Percentiles rank a stretch among this genome's conserved stretches.
These are phyloP conservation scores for Solioccasus polychromus DNA, from an alignment of 768 basidiomycete species.

Conservation along the genomic window DNA sequence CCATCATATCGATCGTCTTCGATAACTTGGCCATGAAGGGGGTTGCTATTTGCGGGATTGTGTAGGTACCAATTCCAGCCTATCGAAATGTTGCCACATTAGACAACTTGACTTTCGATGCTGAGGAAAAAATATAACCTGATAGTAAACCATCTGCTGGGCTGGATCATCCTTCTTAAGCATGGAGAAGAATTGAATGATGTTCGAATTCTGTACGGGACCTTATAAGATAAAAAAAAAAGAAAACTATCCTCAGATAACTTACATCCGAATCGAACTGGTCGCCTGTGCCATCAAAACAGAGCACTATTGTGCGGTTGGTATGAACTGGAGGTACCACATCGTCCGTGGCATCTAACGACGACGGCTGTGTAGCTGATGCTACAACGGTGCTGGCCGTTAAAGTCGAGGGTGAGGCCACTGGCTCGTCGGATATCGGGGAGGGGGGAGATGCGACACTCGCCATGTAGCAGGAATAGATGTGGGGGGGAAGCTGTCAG, in stretches of 20 bases:
- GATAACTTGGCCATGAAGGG: constrained; percentile 52
- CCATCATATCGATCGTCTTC: constrained; percentile 57
- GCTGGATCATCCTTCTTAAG: constrained; percentile 61
- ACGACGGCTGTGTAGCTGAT: too few species aligned
- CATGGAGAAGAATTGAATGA: constrained; percentile 67
- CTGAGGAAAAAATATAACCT: constrained; percentile 38
- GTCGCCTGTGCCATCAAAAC: constrained; percentile 63
- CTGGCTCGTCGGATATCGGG: constrained; percentile 3
- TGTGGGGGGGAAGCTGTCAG: too few species aligned
- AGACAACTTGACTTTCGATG: constrained; percentile 1
- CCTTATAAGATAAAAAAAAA: not conserved
- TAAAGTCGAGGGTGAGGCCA: constrained; percentile 11
- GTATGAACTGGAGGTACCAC: constrained; percentile 42
- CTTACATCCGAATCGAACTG: constrained; percentile 66
- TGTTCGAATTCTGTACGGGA: constrained; percentile 60
- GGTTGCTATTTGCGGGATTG: constrained; percentile 59
- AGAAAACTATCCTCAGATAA: not conserved
- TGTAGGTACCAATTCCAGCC: constrained; percentile 75
- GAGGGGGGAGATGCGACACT: not conserved
- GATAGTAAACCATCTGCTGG: constrained; percentile 73
- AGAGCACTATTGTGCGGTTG: constrained; percentile 61
- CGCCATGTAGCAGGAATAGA: constrained; percentile 10
- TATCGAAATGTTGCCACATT: constrained; percentile 22
- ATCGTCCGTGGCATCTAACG: constrained; percentile 26
- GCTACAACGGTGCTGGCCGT: too few species aligned